Percentiles rank a stretch among this genome's conserved stretches.
These are phyloP conservation scores for Colletotrichum lini DNA, from an alignment of 2,329 filamentous ascomycete genomes.

Conservation along the genomic window DNA sequence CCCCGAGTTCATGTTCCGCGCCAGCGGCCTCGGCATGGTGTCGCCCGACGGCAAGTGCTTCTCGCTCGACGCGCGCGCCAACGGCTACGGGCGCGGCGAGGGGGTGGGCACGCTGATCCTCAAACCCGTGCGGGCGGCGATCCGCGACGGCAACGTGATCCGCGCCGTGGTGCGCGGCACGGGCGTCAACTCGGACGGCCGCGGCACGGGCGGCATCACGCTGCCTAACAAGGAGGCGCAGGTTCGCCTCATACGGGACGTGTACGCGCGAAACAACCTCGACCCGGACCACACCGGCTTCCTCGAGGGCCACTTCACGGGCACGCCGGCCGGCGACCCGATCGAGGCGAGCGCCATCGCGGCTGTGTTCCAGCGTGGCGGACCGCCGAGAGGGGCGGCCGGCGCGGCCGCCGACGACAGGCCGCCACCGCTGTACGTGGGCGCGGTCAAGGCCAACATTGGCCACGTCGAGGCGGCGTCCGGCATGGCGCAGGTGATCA, in stretches of 20 bases:
- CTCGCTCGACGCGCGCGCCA: slow-evolving; percentile 2
- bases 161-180: slow-evolving; percentile 53
- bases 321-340: slow-evolving; percentile 69
- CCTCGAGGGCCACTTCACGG: slow-evolving; percentile 67
- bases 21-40: slow-evolving; percentile 41
- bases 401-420: neutral
- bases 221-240: slow-evolving; percentile 48
- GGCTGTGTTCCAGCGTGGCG: slow-evolving; percentile 55
- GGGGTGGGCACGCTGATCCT: slow-evolving; percentile 55
- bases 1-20: slow-evolving; percentile 43
- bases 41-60: neutral
- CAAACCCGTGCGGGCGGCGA: slow-evolving; percentile 60
- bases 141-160: slow-evolving; percentile 56
- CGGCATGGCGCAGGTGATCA: neutral
- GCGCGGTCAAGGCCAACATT: slow-evolving; percentile 48
- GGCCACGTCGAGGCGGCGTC: slow-evolving; percentile 4
- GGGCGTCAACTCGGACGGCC: slow-evolving; percentile 58
- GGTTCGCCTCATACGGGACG: slow-evolving; percentile 52
- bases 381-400: neutral
- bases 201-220: slow-evolving; percentile 54
- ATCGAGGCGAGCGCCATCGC: slow-evolving; percentile 65
- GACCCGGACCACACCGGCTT: slow-evolving; percentile 46
- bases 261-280: slow-evolving; percentile 51
- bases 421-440: slow-evolving; percentile 46
- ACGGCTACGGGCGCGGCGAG: slow-evolving; percentile 11